phyloP scores from a whole-genome alignment of 2,329 filamentous ascomycete species.

The Shiraia bambusicola region DNA sequence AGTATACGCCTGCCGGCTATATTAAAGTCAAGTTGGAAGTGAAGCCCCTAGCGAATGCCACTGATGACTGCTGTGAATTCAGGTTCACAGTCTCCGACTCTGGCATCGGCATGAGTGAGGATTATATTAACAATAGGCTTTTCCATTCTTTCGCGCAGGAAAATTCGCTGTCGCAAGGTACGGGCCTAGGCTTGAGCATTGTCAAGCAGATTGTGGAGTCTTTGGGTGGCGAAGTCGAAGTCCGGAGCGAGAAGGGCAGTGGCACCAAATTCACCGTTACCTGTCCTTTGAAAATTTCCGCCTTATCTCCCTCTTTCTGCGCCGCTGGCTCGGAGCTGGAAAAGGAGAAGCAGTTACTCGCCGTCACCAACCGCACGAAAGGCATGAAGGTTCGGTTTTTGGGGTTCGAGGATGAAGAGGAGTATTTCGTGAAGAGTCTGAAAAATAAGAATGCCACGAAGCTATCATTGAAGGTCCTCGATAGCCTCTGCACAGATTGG shows the following conservation, averaged over 20 bases:
- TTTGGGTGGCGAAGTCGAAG: slow-evolving; percentile 41
- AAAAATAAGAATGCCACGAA: slow-evolving; percentile 37
- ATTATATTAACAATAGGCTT: slow-evolving; percentile 41
- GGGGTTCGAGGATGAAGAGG: slow-evolving; percentile 37
- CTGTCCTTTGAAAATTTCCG: slow-evolving; percentile 36
- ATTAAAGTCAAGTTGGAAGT: slow-evolving; percentile 42
- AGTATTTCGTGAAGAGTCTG: slow-evolving; percentile 33
- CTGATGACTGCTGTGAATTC: slow-evolving; percentile 32
- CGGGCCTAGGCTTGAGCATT: slow-evolving; percentile 44
- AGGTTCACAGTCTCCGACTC: slow-evolving; percentile 41
- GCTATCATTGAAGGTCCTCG: slow-evolving; percentile 35
- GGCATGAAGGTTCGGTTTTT: slow-evolving; percentile 36
- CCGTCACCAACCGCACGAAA: slow-evolving; percentile 31
- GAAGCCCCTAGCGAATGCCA: slow-evolving; percentile 16
- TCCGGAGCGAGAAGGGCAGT: slow-evolving; percentile 37
- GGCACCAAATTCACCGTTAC: slow-evolving; percentile 43
- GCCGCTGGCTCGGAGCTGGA: slow-evolving; percentile 23
- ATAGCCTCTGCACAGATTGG: slow-evolving; percentile 39
- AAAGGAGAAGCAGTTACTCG: slow-evolving; percentile 24
- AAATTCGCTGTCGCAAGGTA: slow-evolving; percentile 42
- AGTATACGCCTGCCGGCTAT: slow-evolving; percentile 42
- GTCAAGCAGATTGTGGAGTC: slow-evolving; percentile 44
- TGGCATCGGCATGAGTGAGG: slow-evolving; percentile 45
- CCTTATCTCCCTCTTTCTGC: slow-evolving; percentile 31
- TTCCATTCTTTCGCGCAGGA: slow-evolving; percentile 46